Evolutionary conservation across 2,329 filamentous ascomycete species (phyloP).

Genomic region (Chaetomium sp.): DNA sequence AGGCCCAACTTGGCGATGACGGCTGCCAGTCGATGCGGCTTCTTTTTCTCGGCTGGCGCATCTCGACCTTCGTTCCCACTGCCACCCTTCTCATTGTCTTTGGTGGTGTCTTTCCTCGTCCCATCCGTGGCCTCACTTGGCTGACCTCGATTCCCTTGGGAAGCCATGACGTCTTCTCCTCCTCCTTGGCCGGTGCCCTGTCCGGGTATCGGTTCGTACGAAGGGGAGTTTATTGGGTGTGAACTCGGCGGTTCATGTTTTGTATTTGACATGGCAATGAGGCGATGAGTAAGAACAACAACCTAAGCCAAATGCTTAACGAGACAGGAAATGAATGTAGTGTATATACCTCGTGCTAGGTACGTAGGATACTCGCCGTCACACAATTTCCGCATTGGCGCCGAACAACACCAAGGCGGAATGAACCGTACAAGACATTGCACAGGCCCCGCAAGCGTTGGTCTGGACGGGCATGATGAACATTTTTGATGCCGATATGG

Average conservation of each 20-base stretch:
- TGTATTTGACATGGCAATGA: neutral
- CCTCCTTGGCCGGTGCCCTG: neutral
- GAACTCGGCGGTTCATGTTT: neutral
- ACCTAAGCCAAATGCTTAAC: neutral
- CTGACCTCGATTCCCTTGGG: neutral
- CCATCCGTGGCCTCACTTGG: neutral
- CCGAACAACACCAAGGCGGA: neutral
- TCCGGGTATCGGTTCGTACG: neutral
- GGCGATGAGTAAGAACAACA: neutral
- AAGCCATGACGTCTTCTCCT: constrained; percentile 3
- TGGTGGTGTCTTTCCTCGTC: neutral
- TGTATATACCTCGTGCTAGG: neutral
- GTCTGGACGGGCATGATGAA: constrained; percentile 1
- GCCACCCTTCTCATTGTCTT: neutral
- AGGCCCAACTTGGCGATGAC: constrained; percentile 46
- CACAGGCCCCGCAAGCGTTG: neutral
- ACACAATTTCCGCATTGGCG: neutral
- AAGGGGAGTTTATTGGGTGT: neutral
- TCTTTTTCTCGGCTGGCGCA: constrained; percentile 16
- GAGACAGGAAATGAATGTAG: neutral
- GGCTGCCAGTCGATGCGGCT: constrained; percentile 16
- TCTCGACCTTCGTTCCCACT: neutral
- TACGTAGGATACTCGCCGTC: neutral
- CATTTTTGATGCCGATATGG: constrained; percentile 15
- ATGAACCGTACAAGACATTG: neutral